phyloP scores from a whole-genome alignment of 257 asterid species.

The Echium plantagineum region DNA sequence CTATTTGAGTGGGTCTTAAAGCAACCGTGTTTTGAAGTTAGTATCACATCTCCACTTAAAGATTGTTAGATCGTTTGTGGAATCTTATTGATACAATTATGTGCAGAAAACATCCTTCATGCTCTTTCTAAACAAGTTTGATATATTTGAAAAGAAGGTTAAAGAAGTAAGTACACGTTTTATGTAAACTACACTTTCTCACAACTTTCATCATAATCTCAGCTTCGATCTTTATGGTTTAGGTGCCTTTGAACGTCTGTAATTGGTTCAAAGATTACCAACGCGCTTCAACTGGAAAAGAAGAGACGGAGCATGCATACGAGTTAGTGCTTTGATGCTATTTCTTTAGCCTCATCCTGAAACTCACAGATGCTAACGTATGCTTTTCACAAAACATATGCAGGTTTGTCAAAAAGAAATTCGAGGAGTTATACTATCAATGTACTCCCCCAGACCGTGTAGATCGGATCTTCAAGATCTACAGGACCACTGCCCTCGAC shows the following conservation, averaged over 20 bases:
- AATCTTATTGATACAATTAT: neutral
- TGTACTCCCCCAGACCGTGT: constrained; percentile 90
- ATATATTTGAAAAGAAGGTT: constrained; percentile 92
- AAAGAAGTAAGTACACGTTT: constrained; percentile 48
- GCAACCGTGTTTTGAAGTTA: constrained; percentile 97
- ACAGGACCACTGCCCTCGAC: constrained; percentile 91
- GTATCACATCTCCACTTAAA: constrained; percentile 14
- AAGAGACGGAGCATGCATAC: constrained; percentile 92
- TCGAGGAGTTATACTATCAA: constrained; percentile 91
- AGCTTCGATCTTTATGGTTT: constrained; percentile 10
- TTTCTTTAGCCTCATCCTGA: neutral
- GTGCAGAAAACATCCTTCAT: constrained; percentile 97
- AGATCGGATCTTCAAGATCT: constrained; percentile 91
- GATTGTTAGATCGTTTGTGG: neutral
- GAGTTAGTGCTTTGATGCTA: constrained; percentile 53
- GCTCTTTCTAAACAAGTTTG: constrained; percentile 96
- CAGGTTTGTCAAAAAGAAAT: constrained; percentile 96
- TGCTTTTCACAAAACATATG: constrained; percentile 9
- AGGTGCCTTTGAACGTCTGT: constrained; percentile 86
- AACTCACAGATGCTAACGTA: neutral
- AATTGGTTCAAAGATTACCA: constrained; percentile 97
- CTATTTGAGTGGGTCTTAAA: constrained; percentile 94
- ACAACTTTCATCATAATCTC: constrained; percentile 14
- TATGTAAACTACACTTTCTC: constrained; percentile 6
- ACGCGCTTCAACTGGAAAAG: constrained; percentile 86